Evolutionary conservation across 345 rosid genomes (phyloP).

Genomic region (Hibiscus mutabilis): DNA sequence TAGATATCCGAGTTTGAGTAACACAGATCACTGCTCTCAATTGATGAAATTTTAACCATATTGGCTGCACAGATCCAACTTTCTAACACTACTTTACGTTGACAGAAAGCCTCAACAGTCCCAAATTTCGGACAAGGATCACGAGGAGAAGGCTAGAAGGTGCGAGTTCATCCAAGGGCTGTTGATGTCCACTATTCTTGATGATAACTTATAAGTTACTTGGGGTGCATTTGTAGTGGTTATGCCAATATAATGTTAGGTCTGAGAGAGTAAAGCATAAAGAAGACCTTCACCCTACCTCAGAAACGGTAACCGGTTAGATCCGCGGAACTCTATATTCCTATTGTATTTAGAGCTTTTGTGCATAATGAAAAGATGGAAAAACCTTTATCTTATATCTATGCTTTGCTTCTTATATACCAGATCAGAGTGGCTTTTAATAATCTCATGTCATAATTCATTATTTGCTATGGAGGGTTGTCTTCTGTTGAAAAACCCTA

Average conservation of each 20-base stretch:
- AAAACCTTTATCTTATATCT: conserved; percentile 14
- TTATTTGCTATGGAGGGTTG: background rate
- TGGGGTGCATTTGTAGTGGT: background rate
- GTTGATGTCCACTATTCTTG: conserved; percentile 44
- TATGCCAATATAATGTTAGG: conserved; percentile 12
- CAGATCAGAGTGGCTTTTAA: background rate
- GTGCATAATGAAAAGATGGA: conserved; percentile 3
- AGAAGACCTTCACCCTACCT: conserved; percentile 16
- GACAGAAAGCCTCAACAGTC: conserved; percentile 29
- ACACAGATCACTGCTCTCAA: background rate
- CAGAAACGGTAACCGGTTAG: conserved; percentile 17
- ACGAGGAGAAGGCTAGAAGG: conserved; percentile 42
- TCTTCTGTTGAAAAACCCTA: background rate
- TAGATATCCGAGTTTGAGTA: background rate
- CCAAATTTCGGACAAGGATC: conserved; percentile 37
- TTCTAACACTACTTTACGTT: conserved; percentile 17
- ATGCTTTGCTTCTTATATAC: background rate
- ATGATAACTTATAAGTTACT: conserved; percentile 27
- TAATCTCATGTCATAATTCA: background rate
- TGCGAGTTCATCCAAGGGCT: conserved; percentile 44
- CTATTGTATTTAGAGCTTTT: background rate
- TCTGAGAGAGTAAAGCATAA: conserved; percentile 11
- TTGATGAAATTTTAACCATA: too few relatives aligned
- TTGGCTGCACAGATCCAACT: background rate
- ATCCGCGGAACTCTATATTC: conserved; percentile 8